Percentiles rank a stretch among this genome's conserved stretches.
Conservation (phyloP, 2,329 filamentous ascomycete genomes). For the Sordariomycetes sp. region DNA sequence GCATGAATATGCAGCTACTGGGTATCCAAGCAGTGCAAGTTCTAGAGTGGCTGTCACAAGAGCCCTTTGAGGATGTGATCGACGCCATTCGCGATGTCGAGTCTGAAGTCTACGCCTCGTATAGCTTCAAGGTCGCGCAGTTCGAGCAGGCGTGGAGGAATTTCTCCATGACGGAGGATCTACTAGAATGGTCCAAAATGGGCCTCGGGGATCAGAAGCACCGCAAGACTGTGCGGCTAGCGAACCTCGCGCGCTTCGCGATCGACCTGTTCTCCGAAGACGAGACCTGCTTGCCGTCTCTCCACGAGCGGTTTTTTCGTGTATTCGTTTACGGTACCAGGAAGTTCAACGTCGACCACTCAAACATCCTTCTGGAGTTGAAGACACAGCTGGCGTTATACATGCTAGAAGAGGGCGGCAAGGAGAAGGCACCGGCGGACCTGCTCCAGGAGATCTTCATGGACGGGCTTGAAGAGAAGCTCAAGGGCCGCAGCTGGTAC, state of each 20-base stretch:
- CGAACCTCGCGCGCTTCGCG: slow-evolving; percentile 34
- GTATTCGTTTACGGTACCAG: slow-evolving; percentile 20
- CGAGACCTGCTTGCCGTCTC: slow-evolving; percentile 27
- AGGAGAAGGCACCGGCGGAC: slow-evolving; percentile 38
- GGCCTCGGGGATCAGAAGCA: slow-evolving; percentile 23
- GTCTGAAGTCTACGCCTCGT: slow-evolving; percentile 22
- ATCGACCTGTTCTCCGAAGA: slow-evolving; percentile 25
- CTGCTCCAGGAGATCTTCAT: slow-evolving; percentile 45
- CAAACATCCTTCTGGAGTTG: slow-evolving; percentile 32
- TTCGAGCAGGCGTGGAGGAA: slow-evolving; percentile 20
- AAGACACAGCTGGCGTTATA: slow-evolving; percentile 42
- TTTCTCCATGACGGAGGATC: slow-evolving; percentile 19
- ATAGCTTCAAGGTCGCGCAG: slow-evolving; percentile 18
- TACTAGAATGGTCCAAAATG: slow-evolving; percentile 23
- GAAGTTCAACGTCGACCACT: slow-evolving; percentile 27
- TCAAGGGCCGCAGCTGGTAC: slow-evolving; percentile 22
- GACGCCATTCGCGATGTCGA: slow-evolving; percentile 15
- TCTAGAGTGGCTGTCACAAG: slow-evolving; percentile 22
- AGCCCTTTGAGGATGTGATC: slow-evolving; percentile 17
- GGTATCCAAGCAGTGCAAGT: slow-evolving; percentile 27
- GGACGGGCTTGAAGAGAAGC: slow-evolving; percentile 39
- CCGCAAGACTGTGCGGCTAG: slow-evolving; percentile 8
- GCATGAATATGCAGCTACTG: slow-evolving; percentile 25
- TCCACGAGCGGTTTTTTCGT: slow-evolving; percentile 31
- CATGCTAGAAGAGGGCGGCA: slow-evolving; percentile 36